These are phyloP conservation scores for Exophiala dermatitidis DNA, from an alignment of 2,329 filamentous ascomycete species.

Conservation along the genomic window DNA sequence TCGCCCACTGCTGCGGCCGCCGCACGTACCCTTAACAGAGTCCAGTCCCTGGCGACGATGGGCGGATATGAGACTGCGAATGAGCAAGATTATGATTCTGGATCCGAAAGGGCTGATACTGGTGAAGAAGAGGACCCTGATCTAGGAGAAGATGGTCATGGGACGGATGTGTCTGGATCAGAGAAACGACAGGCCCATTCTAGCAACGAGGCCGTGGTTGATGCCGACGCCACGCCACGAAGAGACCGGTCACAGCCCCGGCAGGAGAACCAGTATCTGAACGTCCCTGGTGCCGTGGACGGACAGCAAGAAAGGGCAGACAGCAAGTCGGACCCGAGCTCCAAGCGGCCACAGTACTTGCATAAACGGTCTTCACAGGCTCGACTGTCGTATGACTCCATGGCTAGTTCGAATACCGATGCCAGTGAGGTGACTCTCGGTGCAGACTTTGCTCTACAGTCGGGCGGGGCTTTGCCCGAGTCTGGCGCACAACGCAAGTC, in stretches of 20 bases:
- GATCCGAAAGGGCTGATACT: not conserved
- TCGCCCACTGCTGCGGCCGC: constrained; percentile 41
- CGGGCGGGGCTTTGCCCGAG: constrained; percentile 63
- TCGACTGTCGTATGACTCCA: constrained; percentile 52
- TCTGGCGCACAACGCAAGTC: constrained; percentile 34
- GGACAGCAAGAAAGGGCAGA: constrained; percentile 12
- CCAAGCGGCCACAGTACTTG: constrained; percentile 50
- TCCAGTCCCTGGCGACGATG: constrained; percentile 33
- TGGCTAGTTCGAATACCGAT: constrained; percentile 51
- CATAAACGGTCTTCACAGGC: constrained; percentile 50
- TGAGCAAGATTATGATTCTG: constrained; percentile 11
- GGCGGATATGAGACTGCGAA: constrained; percentile 29
- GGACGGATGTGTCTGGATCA: too few species aligned
- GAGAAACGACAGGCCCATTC: too few species aligned
- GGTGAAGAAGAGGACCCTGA: constrained; percentile 7
- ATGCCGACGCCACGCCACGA: constrained; percentile 17
- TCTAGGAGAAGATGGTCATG: too few species aligned
- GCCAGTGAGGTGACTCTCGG: constrained; percentile 67
- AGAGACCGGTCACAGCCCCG: constrained; percentile 6
- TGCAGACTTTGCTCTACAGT: constrained; percentile 74
- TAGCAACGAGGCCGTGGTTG: not conserved
- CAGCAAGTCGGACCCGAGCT: not conserved
- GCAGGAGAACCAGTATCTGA: constrained; percentile 8
- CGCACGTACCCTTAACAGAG: constrained; percentile 35
- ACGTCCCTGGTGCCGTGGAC: constrained; percentile 8